These are phyloP conservation scores for Wakefieldia striispora DNA, from an alignment of 768 basidiomycete species.

Conservation along the genomic window DNA sequence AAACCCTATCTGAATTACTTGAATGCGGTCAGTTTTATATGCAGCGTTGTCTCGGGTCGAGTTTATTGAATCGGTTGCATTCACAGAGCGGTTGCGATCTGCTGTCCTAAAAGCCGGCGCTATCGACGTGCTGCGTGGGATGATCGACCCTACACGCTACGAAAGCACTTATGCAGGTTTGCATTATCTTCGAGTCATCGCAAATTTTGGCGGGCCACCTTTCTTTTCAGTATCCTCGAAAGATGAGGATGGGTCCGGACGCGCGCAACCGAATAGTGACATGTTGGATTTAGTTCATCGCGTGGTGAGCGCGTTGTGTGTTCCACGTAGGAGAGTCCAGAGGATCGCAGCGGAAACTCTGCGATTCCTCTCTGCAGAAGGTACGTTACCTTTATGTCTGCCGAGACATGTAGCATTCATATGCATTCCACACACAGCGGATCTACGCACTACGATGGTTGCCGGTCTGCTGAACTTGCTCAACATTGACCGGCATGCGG, in stretches of 20 bases:
- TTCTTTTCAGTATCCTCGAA: too few species aligned
- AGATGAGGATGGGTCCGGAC: too few species aligned
- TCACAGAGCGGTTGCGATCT: slow-evolving; percentile 15
- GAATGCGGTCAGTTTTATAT: slow-evolving; percentile 17
- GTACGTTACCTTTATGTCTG: background rate
- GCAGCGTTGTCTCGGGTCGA: too few species aligned
- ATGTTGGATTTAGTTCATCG: slow-evolving; percentile 5
- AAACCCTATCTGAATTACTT: slow-evolving; percentile 16
- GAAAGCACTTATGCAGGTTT: slow-evolving; percentile 16
- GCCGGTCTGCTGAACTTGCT: slow-evolving; percentile 15
- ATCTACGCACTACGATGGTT: slow-evolving; percentile 9
- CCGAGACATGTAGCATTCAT: too few species aligned
- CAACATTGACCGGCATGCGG: slow-evolving; percentile 8
- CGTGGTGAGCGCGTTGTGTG: slow-evolving; percentile 15
- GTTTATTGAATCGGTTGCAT: background rate
- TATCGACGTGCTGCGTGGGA: slow-evolving; percentile 11
- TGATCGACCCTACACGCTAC: slow-evolving; percentile 11
- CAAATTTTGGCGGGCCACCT: slow-evolving; percentile 2
- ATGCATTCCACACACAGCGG: slow-evolving; percentile 1
- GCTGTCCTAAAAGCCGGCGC: slow-evolving; percentile 14
- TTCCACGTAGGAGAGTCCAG: slow-evolving; percentile 17
- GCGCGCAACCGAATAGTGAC: background rate
- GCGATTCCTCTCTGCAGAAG: slow-evolving; percentile 11
- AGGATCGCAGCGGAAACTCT: slow-evolving; percentile 13
- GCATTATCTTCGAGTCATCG: slow-evolving; percentile 23